These are phyloP conservation scores for Citrus medica DNA, from an alignment of 345 rosid species.

Conservation along the genomic window DNA sequence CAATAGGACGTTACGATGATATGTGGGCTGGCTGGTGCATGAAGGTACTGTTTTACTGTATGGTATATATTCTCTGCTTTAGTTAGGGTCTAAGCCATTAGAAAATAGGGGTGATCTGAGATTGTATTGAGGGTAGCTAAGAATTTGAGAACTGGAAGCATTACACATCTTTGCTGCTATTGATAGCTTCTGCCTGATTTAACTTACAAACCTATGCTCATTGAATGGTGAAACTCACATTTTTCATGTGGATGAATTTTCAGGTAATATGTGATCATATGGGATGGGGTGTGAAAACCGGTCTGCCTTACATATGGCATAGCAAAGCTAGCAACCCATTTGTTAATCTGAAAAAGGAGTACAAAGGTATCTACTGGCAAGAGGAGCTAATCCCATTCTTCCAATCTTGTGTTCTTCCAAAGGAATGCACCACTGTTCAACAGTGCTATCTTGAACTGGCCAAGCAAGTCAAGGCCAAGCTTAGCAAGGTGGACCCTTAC, in stretches of 20 bases:
- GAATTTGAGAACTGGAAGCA: neutral
- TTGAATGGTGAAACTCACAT: constrained; percentile 5
- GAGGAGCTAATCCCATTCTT: constrained; percentile 52
- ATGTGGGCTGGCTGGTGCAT: constrained; percentile 70
- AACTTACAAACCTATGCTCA: neutral
- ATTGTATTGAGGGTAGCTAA: neutral
- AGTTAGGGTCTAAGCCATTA: neutral
- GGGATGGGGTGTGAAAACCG: constrained; percentile 54
- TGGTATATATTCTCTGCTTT: neutral
- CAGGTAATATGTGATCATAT: constrained; percentile 58
- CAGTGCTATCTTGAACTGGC: constrained; percentile 45
- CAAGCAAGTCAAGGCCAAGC: constrained; percentile 40
- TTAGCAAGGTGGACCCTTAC: constrained; percentile 43
- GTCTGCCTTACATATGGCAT: constrained; percentile 39
- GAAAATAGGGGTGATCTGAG: neutral
- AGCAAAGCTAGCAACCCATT: constrained; percentile 46
- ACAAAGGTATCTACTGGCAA: constrained; percentile 43
- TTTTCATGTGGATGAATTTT: neutral
- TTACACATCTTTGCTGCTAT: neutral
- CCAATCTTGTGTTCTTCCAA: constrained; percentile 34
- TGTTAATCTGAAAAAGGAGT: constrained; percentile 39
- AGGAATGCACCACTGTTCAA: constrained; percentile 44
- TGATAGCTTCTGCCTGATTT: neutral
- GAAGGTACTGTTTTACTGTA: constrained; percentile 27
- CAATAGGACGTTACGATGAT: constrained; percentile 51